phyloP scores from a whole-genome alignment of 345 rosid genomes.

The Combretum micranthum region DNA sequence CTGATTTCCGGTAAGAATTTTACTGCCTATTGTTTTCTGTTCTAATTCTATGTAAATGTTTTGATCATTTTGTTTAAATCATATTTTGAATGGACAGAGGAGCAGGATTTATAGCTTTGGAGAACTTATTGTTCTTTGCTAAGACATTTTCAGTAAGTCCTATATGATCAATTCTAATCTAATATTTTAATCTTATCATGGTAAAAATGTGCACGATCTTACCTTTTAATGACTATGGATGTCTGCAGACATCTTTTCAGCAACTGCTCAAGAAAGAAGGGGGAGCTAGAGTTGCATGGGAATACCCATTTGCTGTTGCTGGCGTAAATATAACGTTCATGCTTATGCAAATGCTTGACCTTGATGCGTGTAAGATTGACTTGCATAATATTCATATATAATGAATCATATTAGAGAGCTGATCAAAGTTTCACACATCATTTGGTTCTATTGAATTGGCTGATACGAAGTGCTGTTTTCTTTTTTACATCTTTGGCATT shows the following conservation, averaged over 20 bases:
- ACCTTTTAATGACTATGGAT: not conserved
- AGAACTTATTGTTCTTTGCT: conserved; percentile 88
- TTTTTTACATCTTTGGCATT: too few relatives aligned
- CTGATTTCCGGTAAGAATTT: conserved; percentile 68
- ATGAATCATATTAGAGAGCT: not conserved
- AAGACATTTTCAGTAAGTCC: conserved; percentile 69
- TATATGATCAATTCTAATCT: conserved; percentile 1
- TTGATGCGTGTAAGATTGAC: conserved; percentile 62
- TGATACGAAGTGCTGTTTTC: too few relatives aligned
- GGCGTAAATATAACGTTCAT: conserved; percentile 94
- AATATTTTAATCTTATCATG: not conserved
- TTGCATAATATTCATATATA: not conserved
- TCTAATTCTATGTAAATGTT: not conserved
- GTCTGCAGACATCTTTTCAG: conserved; percentile 66
- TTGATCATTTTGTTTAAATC: not conserved
- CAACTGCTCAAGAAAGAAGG: conserved; percentile 56
- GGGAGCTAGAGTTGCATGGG: conserved; percentile 90
- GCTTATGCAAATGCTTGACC: conserved; percentile 97
- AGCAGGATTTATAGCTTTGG: conserved; percentile 90
- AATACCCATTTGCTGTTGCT: conserved; percentile 96
- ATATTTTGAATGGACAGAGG: conserved; percentile 43
- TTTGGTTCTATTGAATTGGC: too few relatives aligned
- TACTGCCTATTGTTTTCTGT: not conserved
- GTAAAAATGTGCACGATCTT: not conserved
- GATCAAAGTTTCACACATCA: too few relatives aligned